Evolutionary conservation across 1,139 yeast species (phyloP).

Genomic region (Blastobotrys raffinosifermentans): DNA sequence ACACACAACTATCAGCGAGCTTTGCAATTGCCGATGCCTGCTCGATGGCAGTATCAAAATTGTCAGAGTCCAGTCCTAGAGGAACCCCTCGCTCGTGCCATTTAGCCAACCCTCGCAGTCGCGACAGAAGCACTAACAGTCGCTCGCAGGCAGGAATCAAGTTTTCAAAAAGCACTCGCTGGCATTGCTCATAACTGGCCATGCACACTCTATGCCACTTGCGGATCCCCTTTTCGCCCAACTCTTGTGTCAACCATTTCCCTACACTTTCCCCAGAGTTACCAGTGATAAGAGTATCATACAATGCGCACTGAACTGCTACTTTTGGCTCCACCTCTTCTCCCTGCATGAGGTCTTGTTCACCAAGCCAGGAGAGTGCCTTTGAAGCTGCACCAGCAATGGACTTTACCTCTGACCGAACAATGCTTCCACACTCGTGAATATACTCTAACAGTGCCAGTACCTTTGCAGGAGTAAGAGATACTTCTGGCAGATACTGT

Average conservation of each 20-base stretch:
- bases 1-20: constrained; percentile 37
- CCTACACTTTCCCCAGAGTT: constrained; percentile 44
- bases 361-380: not conserved
- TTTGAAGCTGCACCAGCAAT: constrained; percentile 25
- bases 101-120: constrained; percentile 42
- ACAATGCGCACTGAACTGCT: constrained; percentile 31
- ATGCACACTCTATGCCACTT: constrained; percentile 51
- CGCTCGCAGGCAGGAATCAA: constrained; percentile 57
- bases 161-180: constrained; percentile 44
- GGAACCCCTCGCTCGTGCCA: constrained; percentile 34
- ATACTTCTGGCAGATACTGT: constrained; percentile 28
- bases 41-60: constrained; percentile 31
- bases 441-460: constrained; percentile 36
- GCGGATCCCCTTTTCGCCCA: constrained; percentile 66
- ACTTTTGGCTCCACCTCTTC: constrained; percentile 2
- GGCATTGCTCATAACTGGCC: constrained; percentile 43
- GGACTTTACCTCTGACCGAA: constrained; percentile 39
- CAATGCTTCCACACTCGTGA: constrained; percentile 36
- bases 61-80: constrained; percentile 33
- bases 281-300: constrained; percentile 53
- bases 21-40: constrained; percentile 36
- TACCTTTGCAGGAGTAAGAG: constrained; percentile 29
- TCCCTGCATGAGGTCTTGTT: not conserved
- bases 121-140: constrained; percentile 44
- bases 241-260: constrained; percentile 45